Evolutionary conservation across 345 rosid species (phyloP), one percentile per base, ranked within the genome.

Genomic region (Syzygium jambos): DNA sequence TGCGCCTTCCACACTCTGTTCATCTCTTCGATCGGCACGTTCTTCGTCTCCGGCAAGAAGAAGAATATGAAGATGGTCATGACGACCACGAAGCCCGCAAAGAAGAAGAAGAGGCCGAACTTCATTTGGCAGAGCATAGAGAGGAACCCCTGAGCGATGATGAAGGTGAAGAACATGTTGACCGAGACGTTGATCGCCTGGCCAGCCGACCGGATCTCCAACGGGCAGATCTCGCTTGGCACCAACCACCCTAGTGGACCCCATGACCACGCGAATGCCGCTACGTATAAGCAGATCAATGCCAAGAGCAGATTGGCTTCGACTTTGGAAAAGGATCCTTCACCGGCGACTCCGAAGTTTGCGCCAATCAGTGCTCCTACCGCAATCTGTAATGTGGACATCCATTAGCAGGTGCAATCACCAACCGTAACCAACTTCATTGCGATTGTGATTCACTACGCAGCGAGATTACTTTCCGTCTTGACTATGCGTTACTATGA

Each of bases 211-310:
- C 94, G 87, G 51, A 93, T 89, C 88, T 92, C 94, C 68, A 93
- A 63, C 1, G 94, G 91, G 59, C 90, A 90, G 7, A 93, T 91
- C 84, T 93, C 95, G 77, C 95, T 94, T 0, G 95, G 95, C 8
- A 94, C 93, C 82, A 94, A 63, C 95, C 95, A 94, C 11, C 94
- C 95, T 29, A 94, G 85, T 3, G 95, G 95, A 2, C 94, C 95
- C 94, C 95, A 94, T 0, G 95, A 94, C 95, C 95, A 94, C 0
- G 95, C 94, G 73, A 92, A 94, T 8, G 93, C 95, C 38, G 93
- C 92, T 7, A 94, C 94, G 8, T 90, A 94, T 3, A 55, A 5
- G 73, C 94, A 94, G 10, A 93, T 90, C 80, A 93, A 80, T 51
- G 87, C 1, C 38, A 94, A 38, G 17, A 94, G 84, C 3, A 91